Base-by-base conservation (phyloP, 202 grass and related monocot species). In the Schoenoplectus tabernaemontani region DNA sequence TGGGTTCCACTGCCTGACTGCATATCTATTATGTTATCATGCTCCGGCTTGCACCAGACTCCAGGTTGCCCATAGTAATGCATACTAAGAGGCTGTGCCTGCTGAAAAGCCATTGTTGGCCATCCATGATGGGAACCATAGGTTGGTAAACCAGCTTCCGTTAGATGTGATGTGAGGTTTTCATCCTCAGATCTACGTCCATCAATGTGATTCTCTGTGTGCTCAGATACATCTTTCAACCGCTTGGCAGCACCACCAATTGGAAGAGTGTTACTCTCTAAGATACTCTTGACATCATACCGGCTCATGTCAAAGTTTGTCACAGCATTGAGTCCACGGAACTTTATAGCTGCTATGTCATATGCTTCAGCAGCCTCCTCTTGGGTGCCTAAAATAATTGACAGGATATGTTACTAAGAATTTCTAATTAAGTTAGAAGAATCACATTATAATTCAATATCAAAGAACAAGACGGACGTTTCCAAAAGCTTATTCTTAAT, bases 281-380 rank as follows among this genome's bases (percentile, higher is more conserved):
- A 83, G 39, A 93, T 93, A 78, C 88, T 88, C 68, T 89, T 85
- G 17, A 93, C 86, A 1, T 93, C 82, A 7, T 93, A 93, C 3
- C 86, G 85, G 74, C 75, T 90, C 91, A 93, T 88, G 46, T 93
- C 91, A 43, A 93, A 93, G 86, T 93, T 93, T 9, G 91, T 93
- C 17, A 93, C 86, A 9, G 91, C 91, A 43, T 83, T 90, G 16
- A 90, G 86, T 12, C 91, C 91, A 0, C 91, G 84, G 82, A 93
- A 93, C 48, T 93, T 93, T 68, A 93, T 93, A 3, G 88, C 91
- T 0, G 91, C 88, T 0, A 93, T 93, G 68, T 93, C 91, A 22
- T 93, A 93, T 4, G 91, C 91, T 73, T 93, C 91, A 0, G 88
- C 91, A n/a, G 91, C 91, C 80, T 93, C 91, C 82, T 93, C 91